These are phyloP conservation scores for Capronia coronata DNA, from an alignment of 2,329 filamentous ascomycete genomes.

Conservation along the genomic window DNA sequence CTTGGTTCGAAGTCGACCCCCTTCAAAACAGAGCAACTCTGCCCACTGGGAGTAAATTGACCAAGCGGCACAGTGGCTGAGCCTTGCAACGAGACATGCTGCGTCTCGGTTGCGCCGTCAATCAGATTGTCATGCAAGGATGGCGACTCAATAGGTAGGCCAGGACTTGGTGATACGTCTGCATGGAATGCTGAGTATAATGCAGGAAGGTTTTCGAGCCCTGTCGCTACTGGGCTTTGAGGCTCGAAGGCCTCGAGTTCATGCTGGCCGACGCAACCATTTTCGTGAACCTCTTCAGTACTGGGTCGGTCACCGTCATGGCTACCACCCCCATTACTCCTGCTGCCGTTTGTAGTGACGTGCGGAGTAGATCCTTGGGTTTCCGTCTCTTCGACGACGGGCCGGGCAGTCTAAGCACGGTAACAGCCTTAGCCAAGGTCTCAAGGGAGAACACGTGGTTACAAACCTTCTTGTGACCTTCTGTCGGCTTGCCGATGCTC, in stretches of 20 bases:
- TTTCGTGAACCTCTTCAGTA: neutral
- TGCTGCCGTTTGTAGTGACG: neutral
- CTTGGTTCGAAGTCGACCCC: constrained; percentile 10
- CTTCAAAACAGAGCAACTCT: constrained; percentile 8
- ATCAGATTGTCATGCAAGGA: neutral
- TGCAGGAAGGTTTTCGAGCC: neutral
- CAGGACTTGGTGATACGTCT: neutral
- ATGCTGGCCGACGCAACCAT: neutral
- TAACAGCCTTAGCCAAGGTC: neutral
- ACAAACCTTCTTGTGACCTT: constrained; percentile 31
- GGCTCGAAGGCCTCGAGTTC: neutral
- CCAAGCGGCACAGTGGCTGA: neutral
- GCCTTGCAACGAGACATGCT: neutral
- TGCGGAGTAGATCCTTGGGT: neutral
- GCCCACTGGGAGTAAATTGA: neutral
- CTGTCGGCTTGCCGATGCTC: constrained; percentile 28
- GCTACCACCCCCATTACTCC: neutral
- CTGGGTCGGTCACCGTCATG: neutral
- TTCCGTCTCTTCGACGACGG: neutral
- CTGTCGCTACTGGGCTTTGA: neutral
- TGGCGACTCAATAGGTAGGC: neutral
- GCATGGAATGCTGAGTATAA: neutral
- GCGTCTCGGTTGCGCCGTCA: neutral
- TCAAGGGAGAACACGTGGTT: constrained; percentile 11
- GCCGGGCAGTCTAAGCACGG: neutral